Percentiles rank a stretch among this genome's conserved stretches.
Evolutionary conservation across 2,329 filamentous ascomycete species (phyloP).

Genomic region (Trichoderma endophyticum): DNA sequence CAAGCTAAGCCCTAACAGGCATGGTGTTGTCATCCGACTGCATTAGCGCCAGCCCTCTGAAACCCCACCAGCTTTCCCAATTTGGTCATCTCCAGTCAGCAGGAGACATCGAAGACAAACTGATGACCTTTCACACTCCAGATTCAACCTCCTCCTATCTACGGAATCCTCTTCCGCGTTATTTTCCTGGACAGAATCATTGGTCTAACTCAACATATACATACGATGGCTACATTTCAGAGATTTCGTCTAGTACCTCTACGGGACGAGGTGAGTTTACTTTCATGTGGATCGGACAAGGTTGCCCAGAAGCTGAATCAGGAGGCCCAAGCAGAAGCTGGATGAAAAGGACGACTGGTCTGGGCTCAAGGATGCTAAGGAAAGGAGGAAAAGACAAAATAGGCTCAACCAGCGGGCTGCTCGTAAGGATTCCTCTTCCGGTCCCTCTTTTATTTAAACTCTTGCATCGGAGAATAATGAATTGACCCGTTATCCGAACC

Average conservation of each 20-base stretch:
- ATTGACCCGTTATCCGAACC: not conserved
- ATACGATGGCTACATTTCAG: constrained; percentile 22
- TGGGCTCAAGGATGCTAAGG: constrained; percentile 21
- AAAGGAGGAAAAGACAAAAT: constrained; percentile 24
- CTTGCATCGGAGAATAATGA: not conserved
- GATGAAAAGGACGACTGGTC: constrained; percentile 23
- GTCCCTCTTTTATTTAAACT: constrained; percentile 1
- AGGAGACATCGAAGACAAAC: not conserved
- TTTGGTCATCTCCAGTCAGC: constrained; percentile 9
- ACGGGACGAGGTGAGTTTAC: constrained; percentile 21
- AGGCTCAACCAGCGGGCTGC: constrained; percentile 23
- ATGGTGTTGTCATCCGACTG: constrained; percentile 3
- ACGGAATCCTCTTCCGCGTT: not conserved
- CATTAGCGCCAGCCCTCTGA: not conserved
- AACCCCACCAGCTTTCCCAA: constrained; percentile 2
- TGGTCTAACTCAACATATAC: not conserved
- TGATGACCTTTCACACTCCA: constrained; percentile 4
- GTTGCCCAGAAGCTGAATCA: not conserved
- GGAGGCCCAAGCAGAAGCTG: not conserved
- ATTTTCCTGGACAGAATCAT: not conserved
- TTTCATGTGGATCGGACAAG: not conserved
- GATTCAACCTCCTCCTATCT: not conserved
- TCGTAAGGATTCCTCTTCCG: constrained; percentile 7
- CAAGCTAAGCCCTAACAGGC: not conserved
- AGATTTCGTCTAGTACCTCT: constrained; percentile 24